Base-by-base conservation (phyloP, 331 rosid genomes). In the Saraca asoca region DNA sequence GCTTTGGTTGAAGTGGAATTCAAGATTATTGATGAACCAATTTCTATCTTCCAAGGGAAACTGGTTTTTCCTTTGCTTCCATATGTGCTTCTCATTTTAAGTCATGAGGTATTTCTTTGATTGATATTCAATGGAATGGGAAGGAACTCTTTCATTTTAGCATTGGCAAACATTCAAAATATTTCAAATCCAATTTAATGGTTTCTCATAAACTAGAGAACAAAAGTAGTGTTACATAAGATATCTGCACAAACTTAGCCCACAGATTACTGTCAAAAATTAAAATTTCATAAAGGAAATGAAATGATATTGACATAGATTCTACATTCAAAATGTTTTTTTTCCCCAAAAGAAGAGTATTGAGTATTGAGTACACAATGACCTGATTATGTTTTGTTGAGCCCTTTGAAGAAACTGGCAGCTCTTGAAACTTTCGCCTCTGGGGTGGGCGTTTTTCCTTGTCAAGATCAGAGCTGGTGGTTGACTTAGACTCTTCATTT, bases 391-490 rank as follows among this genome's bases (percentile, higher is more conserved):
- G 61, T 63, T 72, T 83, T 52, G 85, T 29, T 51, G 90, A 33
- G 66, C 69, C 72, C 72, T 82, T 87, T 6, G 78, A 85, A 77
- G 70, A 76, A 74, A 74, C 71, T 29, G 95, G 95, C 71, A 81
- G 67, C 64, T 94, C 99, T 81, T 94, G 97, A 80, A 94, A 94
- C 79, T 90, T 94, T 34, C 99, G 88, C 74, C 39, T 88, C 60
- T 86, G 95, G 61, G 78, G 77, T 62, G 78, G 81, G 31, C 80
- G 82, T 54, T 80, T 88, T 71, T 94, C 97, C 82, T 66, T 82
- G 74, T 78, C 83, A 69, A 49, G 41, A 64, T 62, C 74, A 51
- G 81, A 76, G 66, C 64, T 73, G 39, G 69, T 54, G 56, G 59
- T 75, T 64, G 75, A 41, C 66, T 82, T 87, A 19, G 81, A 75